Evolutionary conservation across 139 green algal genomes (phyloP), one percentile per base, ranked within the genome.

Genomic region (Pleodorina starrii): DNA sequence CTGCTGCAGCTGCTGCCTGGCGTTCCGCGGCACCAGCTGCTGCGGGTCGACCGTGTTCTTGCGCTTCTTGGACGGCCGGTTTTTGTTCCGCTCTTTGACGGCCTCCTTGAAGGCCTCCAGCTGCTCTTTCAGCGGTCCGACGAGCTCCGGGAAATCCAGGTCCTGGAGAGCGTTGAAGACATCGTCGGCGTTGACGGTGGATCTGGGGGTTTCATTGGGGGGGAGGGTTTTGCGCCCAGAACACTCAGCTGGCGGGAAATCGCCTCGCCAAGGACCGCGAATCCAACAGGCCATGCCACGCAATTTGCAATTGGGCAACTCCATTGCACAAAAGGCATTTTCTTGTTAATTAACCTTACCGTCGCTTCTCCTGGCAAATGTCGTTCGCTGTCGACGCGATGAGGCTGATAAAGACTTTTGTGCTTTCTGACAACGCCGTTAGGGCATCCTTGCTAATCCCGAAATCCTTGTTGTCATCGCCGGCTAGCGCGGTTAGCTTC

Each of bases 391-490:
- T 95, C 7, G 95, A 92, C 3, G 96, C 95, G 1, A 99, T 84
- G 72, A 97, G 98, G 75, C 93, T 95, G 42, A 99, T 98, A 81
- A 99, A 99, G 32, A 96, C 92, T 91, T 98, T 98, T 44, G 93
- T 96, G 35, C 91, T 94, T 75, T 99, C 96, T 1, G 72, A 85
- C 63, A 98, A 95, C 0, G 97, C 97, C 27, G 96, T 75, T 9
- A 98, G 86, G 0, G 95, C 97, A 44, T 99, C 95, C 60, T 95
- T 96, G 90, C 91, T 96, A 6, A 97, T 59, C 38, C 93, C 89
- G 10, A 94, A 87, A 0, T 95, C 89, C 43, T 91, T 92, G 23
- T 92, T 88, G 3, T 92, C 92, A 29, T 85, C 86, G 32, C 68
- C 69, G 12, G 89, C 82, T 35, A 93, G 73, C 72, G 92, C 77